phyloP scores from a whole-genome alignment of 345 rosid genomes.

The Passiflora organensis region DNA sequence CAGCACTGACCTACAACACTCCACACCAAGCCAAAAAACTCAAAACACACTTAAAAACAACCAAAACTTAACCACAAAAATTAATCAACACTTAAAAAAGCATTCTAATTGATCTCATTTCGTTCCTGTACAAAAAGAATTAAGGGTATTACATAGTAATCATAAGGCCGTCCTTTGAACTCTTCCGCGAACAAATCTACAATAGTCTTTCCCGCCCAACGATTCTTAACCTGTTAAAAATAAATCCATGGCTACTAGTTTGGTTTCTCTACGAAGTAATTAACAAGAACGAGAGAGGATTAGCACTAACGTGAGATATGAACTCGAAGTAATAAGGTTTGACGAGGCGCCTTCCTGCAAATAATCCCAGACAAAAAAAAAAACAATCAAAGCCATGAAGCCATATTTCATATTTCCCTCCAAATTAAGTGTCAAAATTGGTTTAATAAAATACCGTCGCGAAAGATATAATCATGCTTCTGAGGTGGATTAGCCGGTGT shows the following conservation, averaged over 20 bases:
- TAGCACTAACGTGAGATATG: conserved; percentile 65
- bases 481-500: conserved; percentile 60
- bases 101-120: not conserved
- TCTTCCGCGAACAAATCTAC: conserved; percentile 86
- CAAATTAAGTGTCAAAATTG: not conserved
- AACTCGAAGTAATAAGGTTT: conserved; percentile 85
- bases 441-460: conserved; percentile 37
- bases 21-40: conserved; percentile 1
- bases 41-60: too few relatives aligned
- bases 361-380: conserved; percentile 24
- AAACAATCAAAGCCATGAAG: not conserved
- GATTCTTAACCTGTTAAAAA: conserved; percentile 64
- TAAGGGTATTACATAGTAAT: conserved; percentile 56
- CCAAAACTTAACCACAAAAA: not conserved
- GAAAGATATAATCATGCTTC: conserved; percentile 60
- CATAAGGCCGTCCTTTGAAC: conserved; percentile 77
- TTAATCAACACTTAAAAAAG: not conserved
- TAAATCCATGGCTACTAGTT: conserved; percentile 3
- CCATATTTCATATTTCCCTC: not conserved
- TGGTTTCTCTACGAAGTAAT: conserved; percentile 4
- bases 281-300: not conserved
- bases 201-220: conserved; percentile 87
- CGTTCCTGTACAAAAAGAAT: not conserved
- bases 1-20: conserved; percentile 60
- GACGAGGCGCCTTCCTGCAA: conserved; percentile 76